phyloP scores from a whole-genome alignment of 306 rosid species.

The Lathyrus tuberosus region DNA sequence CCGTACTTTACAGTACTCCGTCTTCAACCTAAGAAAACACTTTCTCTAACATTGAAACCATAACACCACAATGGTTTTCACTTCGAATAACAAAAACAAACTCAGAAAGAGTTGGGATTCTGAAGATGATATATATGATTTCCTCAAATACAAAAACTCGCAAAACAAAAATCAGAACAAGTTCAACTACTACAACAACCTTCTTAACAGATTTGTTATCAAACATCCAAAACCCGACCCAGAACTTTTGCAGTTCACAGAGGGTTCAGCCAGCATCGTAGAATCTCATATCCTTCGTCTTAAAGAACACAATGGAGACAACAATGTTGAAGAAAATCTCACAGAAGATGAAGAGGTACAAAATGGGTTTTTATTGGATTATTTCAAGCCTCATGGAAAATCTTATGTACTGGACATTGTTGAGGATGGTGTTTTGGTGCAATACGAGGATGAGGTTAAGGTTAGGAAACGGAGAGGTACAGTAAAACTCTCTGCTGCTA shows the following conservation, averaged over 20 bases:
- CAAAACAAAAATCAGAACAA: not conserved
- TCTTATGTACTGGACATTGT: conserved; percentile 34
- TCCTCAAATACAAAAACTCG: not conserved
- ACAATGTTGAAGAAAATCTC: not conserved
- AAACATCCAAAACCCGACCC: not conserved
- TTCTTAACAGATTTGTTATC: not conserved
- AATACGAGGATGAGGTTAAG: conserved; percentile 29
- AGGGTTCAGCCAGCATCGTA: not conserved
- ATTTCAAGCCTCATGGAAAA: conserved; percentile 33
- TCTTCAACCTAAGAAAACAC: too few species aligned
- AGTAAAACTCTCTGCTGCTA: conserved; percentile 1
- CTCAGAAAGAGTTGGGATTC: conserved; percentile 30
- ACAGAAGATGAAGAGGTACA: not conserved
- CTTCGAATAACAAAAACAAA: not conserved
- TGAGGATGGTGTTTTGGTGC: conserved; percentile 27
- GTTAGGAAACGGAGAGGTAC: conserved; percentile 2
- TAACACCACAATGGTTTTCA: not conserved
- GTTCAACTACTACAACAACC: conserved; percentile 10
- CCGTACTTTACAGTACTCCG: too few species aligned
- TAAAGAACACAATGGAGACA: not conserved
- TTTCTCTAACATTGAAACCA: not conserved
- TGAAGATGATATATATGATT: conserved; percentile 28
- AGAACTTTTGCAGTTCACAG: conserved; percentile 13
- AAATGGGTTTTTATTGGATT: conserved; percentile 17
- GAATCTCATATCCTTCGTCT: conserved; percentile 1